Conservation (phyloP, 768 basidiomycete genomes). For the Boletus rufocinnamomeus region DNA sequence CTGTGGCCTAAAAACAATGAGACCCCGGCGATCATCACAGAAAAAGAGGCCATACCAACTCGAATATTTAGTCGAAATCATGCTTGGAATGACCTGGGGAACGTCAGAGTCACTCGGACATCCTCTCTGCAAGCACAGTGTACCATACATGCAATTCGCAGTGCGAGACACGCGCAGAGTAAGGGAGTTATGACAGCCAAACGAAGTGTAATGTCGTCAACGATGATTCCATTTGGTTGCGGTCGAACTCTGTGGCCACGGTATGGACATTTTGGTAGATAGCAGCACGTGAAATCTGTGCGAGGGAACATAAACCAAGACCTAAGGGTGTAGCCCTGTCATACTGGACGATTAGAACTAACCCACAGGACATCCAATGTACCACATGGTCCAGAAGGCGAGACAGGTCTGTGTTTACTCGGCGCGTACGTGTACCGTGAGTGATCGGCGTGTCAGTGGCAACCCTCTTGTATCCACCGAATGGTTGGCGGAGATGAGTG, state of each 20-base stretch:
- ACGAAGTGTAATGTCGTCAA: not conserved
- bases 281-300: not conserved
- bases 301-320: not conserved
- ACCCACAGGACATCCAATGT: not conserved
- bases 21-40: not conserved
- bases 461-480: not conserved
- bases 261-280: not conserved
- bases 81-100: not conserved
- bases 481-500: not conserved
- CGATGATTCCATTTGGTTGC: not conserved
- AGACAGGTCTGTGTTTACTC: not conserved
- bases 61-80: not conserved
- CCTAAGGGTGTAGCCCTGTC: not conserved
- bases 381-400: not conserved
- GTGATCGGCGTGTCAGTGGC: not conserved
- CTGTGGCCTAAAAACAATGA: not conserved
- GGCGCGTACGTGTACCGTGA: not conserved
- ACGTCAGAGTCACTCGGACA: not conserved
- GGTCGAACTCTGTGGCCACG: not conserved
- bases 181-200: not conserved
- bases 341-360: not conserved
- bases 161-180: not conserved
- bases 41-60: not conserved
- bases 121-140: not conserved
- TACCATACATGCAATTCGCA: not conserved